Evolutionary conservation across 768 basidiomycete species (phyloP).

Genomic region (Amanita phalloides): DNA sequence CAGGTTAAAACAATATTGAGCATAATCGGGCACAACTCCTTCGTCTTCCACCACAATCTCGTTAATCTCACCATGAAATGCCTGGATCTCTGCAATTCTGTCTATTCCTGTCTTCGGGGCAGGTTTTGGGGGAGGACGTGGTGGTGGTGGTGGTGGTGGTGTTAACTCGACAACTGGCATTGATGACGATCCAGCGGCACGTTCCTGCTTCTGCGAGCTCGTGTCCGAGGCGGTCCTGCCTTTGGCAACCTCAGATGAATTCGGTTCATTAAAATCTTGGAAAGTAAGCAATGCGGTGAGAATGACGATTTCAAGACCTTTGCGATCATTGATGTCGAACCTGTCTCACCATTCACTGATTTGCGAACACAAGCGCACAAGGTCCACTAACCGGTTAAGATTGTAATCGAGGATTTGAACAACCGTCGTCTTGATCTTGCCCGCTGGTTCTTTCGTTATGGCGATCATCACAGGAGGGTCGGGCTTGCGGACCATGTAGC

Average conservation of each 20-base stretch:
- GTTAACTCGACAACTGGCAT: constrained; percentile 9
- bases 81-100: constrained; percentile 64
- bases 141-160: constrained; percentile 27
- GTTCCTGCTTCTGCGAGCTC: too few species aligned
- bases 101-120: constrained; percentile 56
- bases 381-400: constrained; percentile 47
- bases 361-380: neutral
- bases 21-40: constrained; percentile 56
- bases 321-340: constrained; percentile 78
- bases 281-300: constrained; percentile 71
- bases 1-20: constrained; percentile 50
- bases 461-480: constrained; percentile 83
- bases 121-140: constrained; percentile 47
- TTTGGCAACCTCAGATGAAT: constrained; percentile 2
- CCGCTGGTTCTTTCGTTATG: constrained; percentile 65
- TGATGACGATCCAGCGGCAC: constrained; percentile 1
- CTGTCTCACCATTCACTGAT: constrained; percentile 21
- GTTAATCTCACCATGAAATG: constrained; percentile 57
- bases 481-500: constrained; percentile 74
- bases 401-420: constrained; percentile 83
- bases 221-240: neutral
- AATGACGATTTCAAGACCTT: constrained; percentile 77
- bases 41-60: constrained; percentile 64
- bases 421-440: constrained; percentile 49
- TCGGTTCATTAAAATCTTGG: constrained; percentile 45